Percentiles rank a stretch among this genome's conserved stretches.
Conservation (phyloP, 495 filamentous ascomycete species). For the Talaromyces borbonicus region DNA sequence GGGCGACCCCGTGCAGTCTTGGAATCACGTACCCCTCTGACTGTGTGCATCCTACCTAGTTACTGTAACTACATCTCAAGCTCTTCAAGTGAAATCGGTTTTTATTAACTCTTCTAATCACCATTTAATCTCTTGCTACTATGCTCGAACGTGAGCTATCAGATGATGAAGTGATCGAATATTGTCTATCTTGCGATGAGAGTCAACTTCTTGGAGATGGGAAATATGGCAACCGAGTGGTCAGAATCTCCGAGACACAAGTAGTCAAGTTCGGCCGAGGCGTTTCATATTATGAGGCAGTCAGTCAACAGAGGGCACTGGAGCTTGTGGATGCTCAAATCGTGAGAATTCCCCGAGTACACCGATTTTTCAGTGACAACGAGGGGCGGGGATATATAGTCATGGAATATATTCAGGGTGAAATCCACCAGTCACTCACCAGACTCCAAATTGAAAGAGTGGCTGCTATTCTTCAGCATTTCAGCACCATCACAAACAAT, state of each 20-base stretch:
- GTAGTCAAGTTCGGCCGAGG: conserved; percentile 10
- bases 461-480: conserved; percentile 15
- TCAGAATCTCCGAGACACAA: not conserved
- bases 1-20: too few species aligned
- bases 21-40: too few species aligned
- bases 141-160: not conserved
- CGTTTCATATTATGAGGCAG: conserved; percentile 19
- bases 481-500: conserved; percentile 12
- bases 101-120: not conserved
- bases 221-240: conserved; percentile 3
- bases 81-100: not conserved
- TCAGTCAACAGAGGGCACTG: conserved; percentile 20
- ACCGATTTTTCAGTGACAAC: conserved; percentile 18
- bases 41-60: too few species aligned
- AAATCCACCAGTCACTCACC: conserved; percentile 15
- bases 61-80: too few species aligned
- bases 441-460: conserved; percentile 12
- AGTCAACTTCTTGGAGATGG: not conserved
- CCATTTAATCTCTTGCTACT: not conserved
- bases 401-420: conserved; percentile 24
- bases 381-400: conserved; percentile 20
- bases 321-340: conserved; percentile 19
- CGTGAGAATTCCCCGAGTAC: conserved; percentile 21
- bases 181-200: conserved; percentile 1
- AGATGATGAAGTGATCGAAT: not conserved